Conservation (phyloP, 176 grass and related monocot species). For the Carex littledalei region DNA sequence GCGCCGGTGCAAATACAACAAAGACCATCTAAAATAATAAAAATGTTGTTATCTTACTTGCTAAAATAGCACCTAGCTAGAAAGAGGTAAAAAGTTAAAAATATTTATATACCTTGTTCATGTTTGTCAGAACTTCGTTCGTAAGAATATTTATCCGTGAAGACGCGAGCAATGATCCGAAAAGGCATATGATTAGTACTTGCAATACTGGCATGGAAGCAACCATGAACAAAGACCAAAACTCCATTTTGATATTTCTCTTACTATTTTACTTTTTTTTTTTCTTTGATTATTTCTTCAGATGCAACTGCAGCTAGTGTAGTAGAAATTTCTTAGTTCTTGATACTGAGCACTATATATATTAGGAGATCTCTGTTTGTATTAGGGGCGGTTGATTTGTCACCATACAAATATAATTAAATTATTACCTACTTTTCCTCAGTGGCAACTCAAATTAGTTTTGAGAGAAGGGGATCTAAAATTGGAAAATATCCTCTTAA, state of each 20-base stretch:
- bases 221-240: conserved; percentile 29
- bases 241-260: conserved; percentile 13
- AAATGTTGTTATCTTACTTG: background rate
- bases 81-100: background rate
- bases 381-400: background rate
- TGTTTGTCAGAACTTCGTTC: conserved; percentile 3
- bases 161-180: conserved; percentile 27
- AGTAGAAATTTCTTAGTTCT: background rate
- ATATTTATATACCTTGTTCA: conserved; percentile 24
- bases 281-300: background rate
- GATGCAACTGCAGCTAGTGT: background rate
- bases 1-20: conserved; percentile 19
- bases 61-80: background rate
- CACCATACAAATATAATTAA: background rate
- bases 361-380: background rate
- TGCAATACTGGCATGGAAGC: conserved; percentile 27
- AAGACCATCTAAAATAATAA: conserved; percentile 22
- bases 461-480: no score
- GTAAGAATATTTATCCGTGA: conserved; percentile 19
- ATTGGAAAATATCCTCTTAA: no score
- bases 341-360: background rate
- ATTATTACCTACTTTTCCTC: background rate
- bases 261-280: background rate
- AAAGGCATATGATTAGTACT: conserved; percentile 24
- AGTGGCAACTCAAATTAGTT: no score